Evolutionary conservation across 495 filamentous ascomycete genomes (phyloP).

Genomic region (Aspergillus wentii): DNA sequence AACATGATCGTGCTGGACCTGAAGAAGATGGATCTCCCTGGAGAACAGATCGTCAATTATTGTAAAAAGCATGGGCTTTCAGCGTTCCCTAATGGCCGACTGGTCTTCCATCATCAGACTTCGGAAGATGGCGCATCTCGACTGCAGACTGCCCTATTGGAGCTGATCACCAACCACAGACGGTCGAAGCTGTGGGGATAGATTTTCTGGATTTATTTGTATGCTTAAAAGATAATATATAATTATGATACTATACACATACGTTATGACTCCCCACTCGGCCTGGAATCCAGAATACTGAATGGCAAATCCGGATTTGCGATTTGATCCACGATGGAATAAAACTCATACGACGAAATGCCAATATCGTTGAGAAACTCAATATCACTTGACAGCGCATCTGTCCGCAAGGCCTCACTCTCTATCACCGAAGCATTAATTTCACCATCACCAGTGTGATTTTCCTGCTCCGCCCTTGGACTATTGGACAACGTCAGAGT

Average conservation of each 20-base stretch:
- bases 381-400: constrained; percentile 4
- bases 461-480: too few species aligned
- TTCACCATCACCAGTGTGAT: too few species aligned
- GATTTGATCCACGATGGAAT: constrained; percentile 24
- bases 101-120: constrained; percentile 19
- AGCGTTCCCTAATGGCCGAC: constrained; percentile 23
- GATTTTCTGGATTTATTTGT: too few species aligned
- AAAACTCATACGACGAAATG: constrained; percentile 26
- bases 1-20: constrained; percentile 82
- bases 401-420: too few species aligned
- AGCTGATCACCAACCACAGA: too few species aligned
- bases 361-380: constrained; percentile 25
- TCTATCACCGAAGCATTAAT: too few species aligned
- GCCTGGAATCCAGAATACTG: neutral
- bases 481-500: constrained; percentile 10
- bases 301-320: constrained; percentile 2
- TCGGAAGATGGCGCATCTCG: constrained; percentile 11
- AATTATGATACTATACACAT: too few species aligned
- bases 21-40: constrained; percentile 37
- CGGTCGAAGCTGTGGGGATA: too few species aligned
- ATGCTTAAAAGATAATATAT: too few species aligned
- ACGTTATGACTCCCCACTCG: neutral
- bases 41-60: constrained; percentile 40
- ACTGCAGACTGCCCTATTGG: too few species aligned
- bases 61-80: constrained; percentile 51